These are phyloP conservation scores for Sporothrix mexicana DNA, from an alignment of 2,329 filamentous ascomycete species.

Conservation along the genomic window DNA sequence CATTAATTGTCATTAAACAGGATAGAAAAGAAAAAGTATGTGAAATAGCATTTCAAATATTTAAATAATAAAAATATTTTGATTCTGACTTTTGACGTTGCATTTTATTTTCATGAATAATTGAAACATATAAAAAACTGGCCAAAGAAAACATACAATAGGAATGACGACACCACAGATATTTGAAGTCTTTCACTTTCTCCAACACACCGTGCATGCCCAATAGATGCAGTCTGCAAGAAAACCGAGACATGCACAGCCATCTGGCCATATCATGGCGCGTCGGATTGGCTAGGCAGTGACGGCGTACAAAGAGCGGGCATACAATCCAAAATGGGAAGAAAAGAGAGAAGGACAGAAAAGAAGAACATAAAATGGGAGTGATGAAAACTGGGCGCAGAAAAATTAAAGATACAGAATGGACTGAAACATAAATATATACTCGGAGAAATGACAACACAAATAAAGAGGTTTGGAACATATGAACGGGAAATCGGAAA, in stretches of 20 bases:
- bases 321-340: neutral
- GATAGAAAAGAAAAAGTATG: neutral
- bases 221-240: slow-evolving; percentile 9
- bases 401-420: neutral
- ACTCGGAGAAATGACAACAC: neutral
- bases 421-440: neutral
- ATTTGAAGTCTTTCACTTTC: too few species aligned
- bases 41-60: neutral
- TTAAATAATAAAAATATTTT: neutral
- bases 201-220: neutral
- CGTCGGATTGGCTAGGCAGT: neutral
- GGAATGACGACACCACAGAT: too few species aligned
- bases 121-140: too few species aligned
- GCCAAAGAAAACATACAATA: too few species aligned
- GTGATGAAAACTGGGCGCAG: neutral
- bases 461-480: neutral
- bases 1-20: neutral
- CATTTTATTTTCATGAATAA: too few species aligned
- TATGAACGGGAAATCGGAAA: neutral
- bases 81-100: neutral
- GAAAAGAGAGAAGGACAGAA: neutral
- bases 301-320: neutral
- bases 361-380: neutral
- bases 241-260: slow-evolving; percentile 25
- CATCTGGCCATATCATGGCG: neutral